Percentiles rank a stretch among this genome's conserved stretches.
phyloP scores from a whole-genome alignment of 2,329 filamentous ascomycete genomes.

The Hymenoscyphus scutula region DNA sequence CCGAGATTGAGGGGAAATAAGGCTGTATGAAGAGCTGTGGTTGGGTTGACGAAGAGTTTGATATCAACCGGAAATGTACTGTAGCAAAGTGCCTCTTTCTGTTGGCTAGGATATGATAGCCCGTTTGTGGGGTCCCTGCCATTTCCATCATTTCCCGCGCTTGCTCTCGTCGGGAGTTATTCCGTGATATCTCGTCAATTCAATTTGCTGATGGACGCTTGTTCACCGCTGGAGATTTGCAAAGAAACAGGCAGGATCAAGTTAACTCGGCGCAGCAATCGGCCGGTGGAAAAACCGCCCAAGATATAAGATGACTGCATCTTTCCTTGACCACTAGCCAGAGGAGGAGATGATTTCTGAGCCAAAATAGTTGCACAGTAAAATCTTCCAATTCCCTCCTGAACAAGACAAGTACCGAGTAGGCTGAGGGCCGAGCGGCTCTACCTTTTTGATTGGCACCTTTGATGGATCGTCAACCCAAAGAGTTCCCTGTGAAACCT shows the following conservation, averaged over 20 bases:
- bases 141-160: neutral
- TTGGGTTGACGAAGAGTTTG: neutral
- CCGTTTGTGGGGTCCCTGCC: neutral
- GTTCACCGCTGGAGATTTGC: conserved; percentile 3
- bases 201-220: neutral
- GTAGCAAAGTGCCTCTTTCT: neutral
- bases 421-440: neutral
- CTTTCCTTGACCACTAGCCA: neutral
- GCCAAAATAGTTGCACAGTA: neutral
- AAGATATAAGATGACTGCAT: neutral
- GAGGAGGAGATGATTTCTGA: neutral
- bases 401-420: neutral
- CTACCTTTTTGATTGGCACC: neutral
- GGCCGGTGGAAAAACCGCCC: neutral
- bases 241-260: neutral
- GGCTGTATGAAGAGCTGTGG: neutral
- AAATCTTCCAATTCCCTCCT: neutral
- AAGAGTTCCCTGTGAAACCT: neutral
- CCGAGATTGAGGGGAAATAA: neutral
- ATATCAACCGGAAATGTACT: neutral
- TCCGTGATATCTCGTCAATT: neutral
- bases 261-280: neutral
- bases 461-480: neutral
- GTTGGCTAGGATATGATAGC: neutral
- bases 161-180: neutral